Percentiles rank a stretch among this genome's conserved stretches.
These are phyloP conservation scores for Rhizopus sp. DNA, from an alignment of 371 early-diverging fungal species.

Conservation along the genomic window DNA sequence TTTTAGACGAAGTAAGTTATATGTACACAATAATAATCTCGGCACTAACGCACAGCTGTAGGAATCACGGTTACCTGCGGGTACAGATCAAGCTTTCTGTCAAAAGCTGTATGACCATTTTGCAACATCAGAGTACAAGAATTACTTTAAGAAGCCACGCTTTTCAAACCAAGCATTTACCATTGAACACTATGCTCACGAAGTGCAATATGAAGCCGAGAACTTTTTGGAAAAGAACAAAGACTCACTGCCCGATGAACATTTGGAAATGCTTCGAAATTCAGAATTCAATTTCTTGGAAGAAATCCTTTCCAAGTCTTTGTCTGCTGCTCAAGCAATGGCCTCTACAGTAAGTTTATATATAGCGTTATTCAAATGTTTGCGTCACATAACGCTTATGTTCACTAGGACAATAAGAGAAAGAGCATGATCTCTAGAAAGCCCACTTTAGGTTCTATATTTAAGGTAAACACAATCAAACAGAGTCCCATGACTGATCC, in stretches of 20 bases:
- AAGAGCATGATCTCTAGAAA: constrained; percentile 67
- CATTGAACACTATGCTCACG: constrained; percentile 90
- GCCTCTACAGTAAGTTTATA: constrained; percentile 27
- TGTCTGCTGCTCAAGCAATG: constrained; percentile 45
- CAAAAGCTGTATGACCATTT: constrained; percentile 88
- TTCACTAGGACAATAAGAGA: constrained; percentile 21
- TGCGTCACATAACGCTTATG: neutral
- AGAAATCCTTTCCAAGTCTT: constrained; percentile 64
- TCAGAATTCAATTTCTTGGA: constrained; percentile 75
- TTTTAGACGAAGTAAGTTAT: constrained; percentile 87
- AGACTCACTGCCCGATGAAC: constrained; percentile 96
- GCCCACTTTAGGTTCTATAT: constrained; percentile 81
- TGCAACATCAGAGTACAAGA: constrained; percentile 62
- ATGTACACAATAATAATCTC: neutral
- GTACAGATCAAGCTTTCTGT: constrained; percentile 79
- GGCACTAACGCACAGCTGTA: constrained; percentile 6
- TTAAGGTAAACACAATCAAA: constrained; percentile 10
- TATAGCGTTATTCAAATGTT: neutral
- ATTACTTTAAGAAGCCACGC: constrained; percentile 88
- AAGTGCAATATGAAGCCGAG: constrained; percentile 87
- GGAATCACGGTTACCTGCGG: constrained; percentile 90
- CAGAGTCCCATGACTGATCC: constrained; percentile 53
- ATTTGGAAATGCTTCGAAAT: constrained; percentile 71
- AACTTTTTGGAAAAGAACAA: constrained; percentile 99
- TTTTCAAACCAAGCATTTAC: constrained; percentile 84